Evolutionary conservation across 805 yeast genomes (phyloP), one percentile per base, ranked within the genome.

Genomic region (Lipomyces oligophaga): DNA sequence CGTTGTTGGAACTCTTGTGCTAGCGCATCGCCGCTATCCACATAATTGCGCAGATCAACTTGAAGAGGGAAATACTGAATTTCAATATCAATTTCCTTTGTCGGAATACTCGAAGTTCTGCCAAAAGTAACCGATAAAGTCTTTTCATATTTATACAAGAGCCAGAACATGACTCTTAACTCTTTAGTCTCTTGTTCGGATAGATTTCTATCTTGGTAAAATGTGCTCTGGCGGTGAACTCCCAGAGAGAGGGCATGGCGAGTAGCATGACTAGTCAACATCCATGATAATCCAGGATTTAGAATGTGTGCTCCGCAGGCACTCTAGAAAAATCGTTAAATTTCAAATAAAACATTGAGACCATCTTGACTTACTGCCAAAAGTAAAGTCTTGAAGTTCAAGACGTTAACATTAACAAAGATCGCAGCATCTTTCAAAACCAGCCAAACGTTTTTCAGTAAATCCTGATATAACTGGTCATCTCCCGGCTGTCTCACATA

Each of bases 281-380:
- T 40, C 51, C 51, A 47, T 11, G 41, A 40, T 3, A 47, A 38
- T 8, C 51, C 51, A 10, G 51, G 51, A 15, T 31, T 38, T 11
- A 41, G n/a, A n/a, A n/a, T n/a, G n/a, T n/a, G n/a, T n/a, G n/a
- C n/a, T n/a, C n/a, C n/a, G n/a, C n/a, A n/a, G n/a, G n/a, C n/a
- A n/a, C n/a, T n/a, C n/a, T n/a, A n/a, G n/a, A n/a, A n/a, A n/a
- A n/a, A n/a, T n/a, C n/a, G n/a, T n/a, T n/a, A n/a, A n/a, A n/a
- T n/a, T n/a, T n/a, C n/a, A n/a, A n/a, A n/a, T n/a, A n/a, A n/a
- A n/a, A n/a, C n/a, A n/a, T n/a, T n/a, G n/a, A n/a, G n/a, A n/a
- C n/a, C n/a, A n/a, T n/a, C n/a, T n/a, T n/a, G n/a, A n/a, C n/a
- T n/a, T 7, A 43, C 42, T 16, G 47, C 43, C 5, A 37, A 27